Percentiles rank a stretch among this genome's conserved stretches.
Evolutionary conservation across 2,329 filamentous ascomycete genomes (phyloP).

Genomic region (Aurifilum marmelostoma): DNA sequence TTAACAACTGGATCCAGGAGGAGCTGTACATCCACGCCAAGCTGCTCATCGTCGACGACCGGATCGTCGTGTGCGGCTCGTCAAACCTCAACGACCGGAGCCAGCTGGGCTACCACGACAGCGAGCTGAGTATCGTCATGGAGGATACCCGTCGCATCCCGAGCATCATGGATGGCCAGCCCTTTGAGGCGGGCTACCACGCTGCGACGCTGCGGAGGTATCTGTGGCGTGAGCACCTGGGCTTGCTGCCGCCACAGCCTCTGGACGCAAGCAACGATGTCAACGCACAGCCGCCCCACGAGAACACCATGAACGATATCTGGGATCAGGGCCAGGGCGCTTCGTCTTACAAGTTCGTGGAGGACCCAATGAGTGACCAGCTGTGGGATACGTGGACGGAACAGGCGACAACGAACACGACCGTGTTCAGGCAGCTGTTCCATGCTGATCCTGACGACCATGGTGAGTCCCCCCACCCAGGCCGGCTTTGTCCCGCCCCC

Average conservation of each 20-base stretch:
- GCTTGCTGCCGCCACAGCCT: conserved; percentile 74
- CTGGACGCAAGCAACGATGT: conserved; percentile 68
- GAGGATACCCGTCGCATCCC: conserved; percentile 75
- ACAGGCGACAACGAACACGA: conserved; percentile 71
- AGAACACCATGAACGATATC: conserved; percentile 67
- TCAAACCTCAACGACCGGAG: conserved; percentile 92
- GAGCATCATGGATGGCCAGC: conserved; percentile 77
- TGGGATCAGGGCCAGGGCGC: conserved; percentile 64
- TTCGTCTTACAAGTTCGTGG: conserved; percentile 66
- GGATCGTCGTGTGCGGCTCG: conserved; percentile 80
- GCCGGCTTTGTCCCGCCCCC: not conserved
- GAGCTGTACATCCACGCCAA: conserved; percentile 96
- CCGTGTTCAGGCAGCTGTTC: conserved; percentile 77
- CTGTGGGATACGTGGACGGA: conserved; percentile 71
- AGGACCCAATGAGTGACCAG: conserved; percentile 70
- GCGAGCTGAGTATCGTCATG: conserved; percentile 87
- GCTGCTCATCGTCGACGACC: conserved; percentile 86
- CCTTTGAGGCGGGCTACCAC: conserved; percentile 78
- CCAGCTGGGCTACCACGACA: conserved; percentile 87
- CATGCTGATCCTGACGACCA: conserved; percentile 88
- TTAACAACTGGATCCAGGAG: conserved; percentile 89
- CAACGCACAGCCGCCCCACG: conserved; percentile 73
- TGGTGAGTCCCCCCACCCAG: conserved; percentile 55
- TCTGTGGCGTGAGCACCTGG: conserved; percentile 89
- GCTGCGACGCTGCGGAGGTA: conserved; percentile 79